Conservation (phyloP, 106 monocot genomes). For the Apostasia ramifera region DNA sequence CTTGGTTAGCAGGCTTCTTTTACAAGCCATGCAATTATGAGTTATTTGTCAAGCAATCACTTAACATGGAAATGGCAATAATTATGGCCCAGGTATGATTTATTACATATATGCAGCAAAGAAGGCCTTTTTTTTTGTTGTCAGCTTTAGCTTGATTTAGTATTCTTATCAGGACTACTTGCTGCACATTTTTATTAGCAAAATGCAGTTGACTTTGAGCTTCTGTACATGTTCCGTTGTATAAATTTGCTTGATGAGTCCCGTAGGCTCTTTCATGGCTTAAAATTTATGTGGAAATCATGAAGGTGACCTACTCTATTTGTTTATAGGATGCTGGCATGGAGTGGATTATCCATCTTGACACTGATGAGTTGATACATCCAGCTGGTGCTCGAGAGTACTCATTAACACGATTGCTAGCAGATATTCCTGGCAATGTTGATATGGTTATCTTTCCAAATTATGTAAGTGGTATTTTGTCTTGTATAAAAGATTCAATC, state of each 20-base stretch:
- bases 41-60: constrained; percentile 88
- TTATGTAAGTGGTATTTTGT: constrained; percentile 60
- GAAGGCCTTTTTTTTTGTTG: not conserved
- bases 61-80: constrained; percentile 99
- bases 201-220: not conserved
- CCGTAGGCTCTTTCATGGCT: not conserved
- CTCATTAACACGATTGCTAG: constrained; percentile 65
- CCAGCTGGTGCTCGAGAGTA: constrained; percentile 86
- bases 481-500: not conserved
- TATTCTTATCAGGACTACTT: not conserved
- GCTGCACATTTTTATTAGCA: not conserved
- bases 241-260: not conserved
- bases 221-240: not conserved
- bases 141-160: not conserved
- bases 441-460: constrained; percentile 98
- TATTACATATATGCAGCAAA: not conserved
- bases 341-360: constrained; percentile 98
- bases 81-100: constrained; percentile 84
- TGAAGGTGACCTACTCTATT: constrained; percentile 3
- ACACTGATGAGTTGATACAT: constrained; percentile 92
- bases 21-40: constrained; percentile 97
- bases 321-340: constrained; percentile 57
- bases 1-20: constrained; percentile 84
- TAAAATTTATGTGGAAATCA: not conserved
- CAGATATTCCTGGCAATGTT: constrained; percentile 74